phyloP scores from a whole-genome alignment of 2,329 filamentous ascomycete genomes.

The Gyromitra esculenta region DNA sequence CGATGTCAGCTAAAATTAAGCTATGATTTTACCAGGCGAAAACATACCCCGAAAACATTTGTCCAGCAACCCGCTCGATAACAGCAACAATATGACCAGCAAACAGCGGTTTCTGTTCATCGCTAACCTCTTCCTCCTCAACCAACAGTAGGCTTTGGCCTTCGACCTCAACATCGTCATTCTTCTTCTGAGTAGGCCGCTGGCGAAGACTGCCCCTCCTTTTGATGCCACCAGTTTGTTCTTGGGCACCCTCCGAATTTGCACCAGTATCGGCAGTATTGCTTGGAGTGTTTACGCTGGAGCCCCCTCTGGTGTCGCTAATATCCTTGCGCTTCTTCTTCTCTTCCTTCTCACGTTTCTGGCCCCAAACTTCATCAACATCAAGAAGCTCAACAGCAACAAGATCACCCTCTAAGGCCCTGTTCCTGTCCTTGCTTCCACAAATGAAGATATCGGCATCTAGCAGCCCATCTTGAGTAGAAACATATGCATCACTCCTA shows the following conservation, averaged over 20 bases:
- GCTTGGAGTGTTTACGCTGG: conserved; percentile 72
- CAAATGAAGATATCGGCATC: conserved; percentile 99
- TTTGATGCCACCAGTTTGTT: conserved; percentile 72
- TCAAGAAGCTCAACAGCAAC: conserved; percentile 96
- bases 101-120: conserved; percentile 96
- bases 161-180: conserved; percentile 98
- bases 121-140: conserved; percentile 98
- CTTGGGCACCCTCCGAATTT: conserved; percentile 70
- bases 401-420: conserved; percentile 92
- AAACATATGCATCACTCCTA: conserved; percentile 96
- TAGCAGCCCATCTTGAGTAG: conserved; percentile 83
- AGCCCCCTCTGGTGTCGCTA: conserved; percentile 80
- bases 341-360: conserved; percentile 99
- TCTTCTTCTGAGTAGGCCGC: conserved; percentile 99
- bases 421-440: conserved; percentile 97
- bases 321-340: conserved; percentile 99
- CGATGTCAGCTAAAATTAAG: conserved; percentile 38
- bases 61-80: conserved; percentile 93
- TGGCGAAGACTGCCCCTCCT: conserved; percentile 94
- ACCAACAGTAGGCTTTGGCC: conserved; percentile 95
- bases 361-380: conserved; percentile 97
- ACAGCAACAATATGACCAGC: conserved; percentile 97
- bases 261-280: conserved; percentile 69
- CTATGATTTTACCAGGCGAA: neutral
- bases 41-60: conserved; percentile 86